phyloP scores from a whole-genome alignment of 2,329 filamentous ascomycete genomes.

The Phyllosticta capitalensis region DNA sequence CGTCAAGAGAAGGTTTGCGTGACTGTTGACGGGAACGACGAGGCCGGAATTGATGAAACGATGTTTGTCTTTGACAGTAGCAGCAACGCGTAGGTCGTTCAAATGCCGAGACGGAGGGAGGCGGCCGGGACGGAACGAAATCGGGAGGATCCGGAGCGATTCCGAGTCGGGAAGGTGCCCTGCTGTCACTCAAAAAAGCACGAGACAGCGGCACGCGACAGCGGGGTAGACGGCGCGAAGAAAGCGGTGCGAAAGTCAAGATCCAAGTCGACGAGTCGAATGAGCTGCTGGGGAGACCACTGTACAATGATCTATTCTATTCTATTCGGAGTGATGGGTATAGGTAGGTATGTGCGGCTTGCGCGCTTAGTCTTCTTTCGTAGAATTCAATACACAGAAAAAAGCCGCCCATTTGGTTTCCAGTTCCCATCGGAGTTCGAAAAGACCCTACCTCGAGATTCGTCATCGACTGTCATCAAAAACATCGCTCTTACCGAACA shows the following conservation, averaged over 20 bases:
- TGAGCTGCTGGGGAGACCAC: too few species aligned
- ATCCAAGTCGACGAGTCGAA: constrained; percentile 8
- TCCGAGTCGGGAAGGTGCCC: background rate
- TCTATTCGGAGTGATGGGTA: background rate
- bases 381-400: background rate
- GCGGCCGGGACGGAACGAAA: background rate
- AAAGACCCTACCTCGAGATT: background rate
- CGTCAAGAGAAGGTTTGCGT: too few species aligned
- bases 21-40: background rate
- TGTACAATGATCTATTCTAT: constrained; percentile 3
- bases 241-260: background rate
- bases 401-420: background rate
- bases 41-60: background rate
- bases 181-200: background rate
- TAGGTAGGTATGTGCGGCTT: background rate
- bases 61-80: background rate
- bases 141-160: background rate
- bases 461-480: background rate
- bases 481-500: constrained; percentile 29
- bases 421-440: background rate
- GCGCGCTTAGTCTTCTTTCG: background rate
- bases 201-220: too few species aligned
- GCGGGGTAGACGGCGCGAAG: too few species aligned
- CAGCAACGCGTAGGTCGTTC: background rate
- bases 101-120: background rate